Conservation (phyloP, 2,329 filamentous ascomycete genomes). For the Fusarium sambucinum region DNA sequence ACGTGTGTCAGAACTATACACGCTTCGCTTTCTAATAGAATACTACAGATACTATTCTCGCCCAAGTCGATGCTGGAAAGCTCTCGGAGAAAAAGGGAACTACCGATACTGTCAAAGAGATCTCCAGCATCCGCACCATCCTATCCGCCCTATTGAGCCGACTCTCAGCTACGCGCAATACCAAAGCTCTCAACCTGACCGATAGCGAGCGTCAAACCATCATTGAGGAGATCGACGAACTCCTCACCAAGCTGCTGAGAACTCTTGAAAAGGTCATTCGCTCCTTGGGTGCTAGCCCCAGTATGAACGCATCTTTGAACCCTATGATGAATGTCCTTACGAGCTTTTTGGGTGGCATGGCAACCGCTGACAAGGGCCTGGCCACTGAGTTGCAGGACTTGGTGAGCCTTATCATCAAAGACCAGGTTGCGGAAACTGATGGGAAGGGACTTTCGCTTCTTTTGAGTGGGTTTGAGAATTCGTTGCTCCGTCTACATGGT, state of each 20-base stretch:
- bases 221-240: neutral
- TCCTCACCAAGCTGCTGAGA: neutral
- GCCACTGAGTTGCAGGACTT: neutral
- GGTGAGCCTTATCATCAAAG: neutral
- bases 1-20: neutral
- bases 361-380: neutral
- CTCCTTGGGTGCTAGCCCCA: neutral
- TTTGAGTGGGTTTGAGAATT: slow-evolving; percentile 14
- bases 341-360: neutral
- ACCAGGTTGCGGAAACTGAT: neutral
- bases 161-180: slow-evolving; percentile 10
- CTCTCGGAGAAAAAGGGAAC: neutral
- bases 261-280: neutral
- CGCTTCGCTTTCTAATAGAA: neutral
- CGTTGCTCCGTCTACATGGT: slow-evolving; percentile 8
- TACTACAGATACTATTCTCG: slow-evolving; percentile 3
- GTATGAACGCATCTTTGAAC: slow-evolving; percentile 10
- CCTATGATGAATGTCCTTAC: slow-evolving; percentile 19
- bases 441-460: neutral
- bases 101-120: neutral
- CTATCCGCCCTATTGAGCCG: neutral
- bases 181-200: slow-evolving; percentile 2
- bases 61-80: neutral
- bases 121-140: neutral
- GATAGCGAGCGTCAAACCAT: neutral